These are phyloP conservation scores for Pyrus betulifolia DNA, from an alignment of 306 rosid genomes.

Conservation along the genomic window DNA sequence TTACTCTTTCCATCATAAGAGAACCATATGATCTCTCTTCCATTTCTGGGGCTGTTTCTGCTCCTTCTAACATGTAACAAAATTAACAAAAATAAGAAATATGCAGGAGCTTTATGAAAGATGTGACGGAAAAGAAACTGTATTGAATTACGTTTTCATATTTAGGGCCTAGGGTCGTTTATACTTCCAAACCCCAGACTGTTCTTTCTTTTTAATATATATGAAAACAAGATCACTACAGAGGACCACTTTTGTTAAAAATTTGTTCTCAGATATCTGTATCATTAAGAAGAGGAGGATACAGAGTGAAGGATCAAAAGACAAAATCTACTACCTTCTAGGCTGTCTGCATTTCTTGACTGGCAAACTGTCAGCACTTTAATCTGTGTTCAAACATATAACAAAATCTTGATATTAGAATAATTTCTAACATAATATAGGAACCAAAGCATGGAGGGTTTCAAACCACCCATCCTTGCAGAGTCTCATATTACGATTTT, in stretches of 20 bases:
- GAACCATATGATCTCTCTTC: constrained; percentile 72
- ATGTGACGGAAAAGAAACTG: background rate
- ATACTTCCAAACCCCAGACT: background rate
- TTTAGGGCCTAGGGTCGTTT: background rate
- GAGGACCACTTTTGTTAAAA: background rate
- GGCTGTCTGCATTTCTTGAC: constrained; percentile 36
- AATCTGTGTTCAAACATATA: constrained; percentile 52
- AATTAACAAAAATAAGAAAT: background rate
- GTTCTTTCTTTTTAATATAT: background rate
- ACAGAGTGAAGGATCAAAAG: background rate
- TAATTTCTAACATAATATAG: constrained; percentile 9
- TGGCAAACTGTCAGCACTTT: constrained; percentile 83
- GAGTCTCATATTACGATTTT: background rate
- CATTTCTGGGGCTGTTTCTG: constrained; percentile 47
- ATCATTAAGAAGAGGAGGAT: background rate
- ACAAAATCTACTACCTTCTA: constrained; percentile 44
- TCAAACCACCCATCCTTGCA: background rate
- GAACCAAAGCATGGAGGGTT: background rate
- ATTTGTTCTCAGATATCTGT: background rate
- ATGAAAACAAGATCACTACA: background rate
- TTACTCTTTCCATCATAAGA: constrained; percentile 73
- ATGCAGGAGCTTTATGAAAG: background rate
- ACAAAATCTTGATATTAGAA: constrained; percentile 10
- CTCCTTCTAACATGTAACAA: constrained; percentile 31
- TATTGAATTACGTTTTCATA: background rate